phyloP scores from a whole-genome alignment of 2,329 filamentous ascomycete species.

The Microsporum ferrugineum region DNA sequence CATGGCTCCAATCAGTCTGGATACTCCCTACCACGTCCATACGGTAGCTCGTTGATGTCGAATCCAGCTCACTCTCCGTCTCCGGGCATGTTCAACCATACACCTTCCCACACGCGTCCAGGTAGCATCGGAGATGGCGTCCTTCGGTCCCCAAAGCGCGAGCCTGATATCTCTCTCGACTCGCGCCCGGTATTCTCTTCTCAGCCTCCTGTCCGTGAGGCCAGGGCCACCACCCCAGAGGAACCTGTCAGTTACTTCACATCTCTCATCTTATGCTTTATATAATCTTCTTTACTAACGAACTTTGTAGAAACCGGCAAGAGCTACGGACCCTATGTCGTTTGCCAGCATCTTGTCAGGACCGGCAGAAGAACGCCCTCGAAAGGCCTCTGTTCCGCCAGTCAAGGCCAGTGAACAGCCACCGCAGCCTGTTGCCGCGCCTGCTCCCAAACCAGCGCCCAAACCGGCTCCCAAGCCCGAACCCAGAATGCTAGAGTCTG shows the following conservation, averaged over 20 bases:
- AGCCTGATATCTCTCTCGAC: slow-evolving; percentile 22
- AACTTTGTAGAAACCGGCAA: slow-evolving; percentile 51
- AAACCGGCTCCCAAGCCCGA: slow-evolving; percentile 13
- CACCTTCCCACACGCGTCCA: slow-evolving; percentile 34
- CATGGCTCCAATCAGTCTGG: slow-evolving; percentile 22
- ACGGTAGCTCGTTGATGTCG: slow-evolving; percentile 26
- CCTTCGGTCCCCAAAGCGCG: slow-evolving; percentile 33
- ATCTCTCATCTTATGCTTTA: not conserved
- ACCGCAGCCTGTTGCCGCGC: slow-evolving; percentile 18
- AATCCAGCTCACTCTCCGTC: slow-evolving; percentile 26
- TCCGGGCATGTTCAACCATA: slow-evolving; percentile 23
- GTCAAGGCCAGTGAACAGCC: slow-evolving; percentile 17
- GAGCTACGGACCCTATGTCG: slow-evolving; percentile 80
- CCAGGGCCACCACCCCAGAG: slow-evolving; percentile 27
- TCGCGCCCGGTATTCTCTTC: slow-evolving; percentile 20
- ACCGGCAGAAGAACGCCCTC: slow-evolving; percentile 50
- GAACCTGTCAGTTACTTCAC: slow-evolving; percentile 28
- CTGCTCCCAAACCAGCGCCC: not conserved
- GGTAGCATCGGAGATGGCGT: slow-evolving; percentile 25
- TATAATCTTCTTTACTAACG: not conserved
- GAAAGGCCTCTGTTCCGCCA: slow-evolving; percentile 39
- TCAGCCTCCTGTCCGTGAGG: slow-evolving; percentile 25
- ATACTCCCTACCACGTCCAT: slow-evolving; percentile 27
- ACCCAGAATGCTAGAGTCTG: slow-evolving; percentile 18
- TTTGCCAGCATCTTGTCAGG: slow-evolving; percentile 89